A percentile compares a stretch with the other conserved stretches of the same genome.
These are phyloP conservation scores for Neonectria coccinea DNA, from an alignment of 2,329 filamentous ascomycete genomes.

Conservation along the genomic window DNA sequence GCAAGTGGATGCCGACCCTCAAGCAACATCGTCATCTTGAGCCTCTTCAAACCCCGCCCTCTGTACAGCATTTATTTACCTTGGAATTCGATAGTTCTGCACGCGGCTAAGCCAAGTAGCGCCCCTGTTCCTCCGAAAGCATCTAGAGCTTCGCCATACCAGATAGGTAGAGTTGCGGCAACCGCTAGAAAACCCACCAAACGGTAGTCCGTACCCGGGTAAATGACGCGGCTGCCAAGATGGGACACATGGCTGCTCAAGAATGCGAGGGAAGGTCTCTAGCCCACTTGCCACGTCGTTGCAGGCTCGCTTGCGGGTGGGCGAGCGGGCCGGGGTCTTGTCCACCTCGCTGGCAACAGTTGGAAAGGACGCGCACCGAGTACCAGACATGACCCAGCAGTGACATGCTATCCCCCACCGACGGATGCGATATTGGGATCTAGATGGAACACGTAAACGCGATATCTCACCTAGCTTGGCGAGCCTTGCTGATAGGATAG, in stretches of 20 bases:
- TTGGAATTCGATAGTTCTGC: not conserved
- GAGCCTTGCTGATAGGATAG: no score
- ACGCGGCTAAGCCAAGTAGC: not conserved
- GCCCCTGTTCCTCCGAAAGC: not conserved
- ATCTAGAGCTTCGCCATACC: not conserved
- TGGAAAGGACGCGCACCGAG: not conserved
- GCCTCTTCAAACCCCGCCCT: not conserved
- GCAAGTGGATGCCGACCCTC: not conserved
- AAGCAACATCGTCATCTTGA: not conserved
- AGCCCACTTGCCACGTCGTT: not conserved
- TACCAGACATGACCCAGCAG: not conserved
- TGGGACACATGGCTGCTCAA: not conserved
- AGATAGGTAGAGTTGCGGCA: not conserved
- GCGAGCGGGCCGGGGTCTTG: not conserved
- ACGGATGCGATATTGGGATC: not conserved
- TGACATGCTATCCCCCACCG: not conserved
- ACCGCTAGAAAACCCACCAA: not conserved
- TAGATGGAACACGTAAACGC: not conserved
- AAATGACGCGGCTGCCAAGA: not conserved
- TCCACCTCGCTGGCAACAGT: not conserved
- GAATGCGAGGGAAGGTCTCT: not conserved
- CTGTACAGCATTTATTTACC: not conserved
- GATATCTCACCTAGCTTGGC: not conserved
- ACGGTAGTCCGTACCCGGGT: slow-evolving; percentile 4
- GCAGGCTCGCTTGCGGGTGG: not conserved